phyloP scores from a whole-genome alignment of 148 eudicot species.

The Camellia sinensis region DNA sequence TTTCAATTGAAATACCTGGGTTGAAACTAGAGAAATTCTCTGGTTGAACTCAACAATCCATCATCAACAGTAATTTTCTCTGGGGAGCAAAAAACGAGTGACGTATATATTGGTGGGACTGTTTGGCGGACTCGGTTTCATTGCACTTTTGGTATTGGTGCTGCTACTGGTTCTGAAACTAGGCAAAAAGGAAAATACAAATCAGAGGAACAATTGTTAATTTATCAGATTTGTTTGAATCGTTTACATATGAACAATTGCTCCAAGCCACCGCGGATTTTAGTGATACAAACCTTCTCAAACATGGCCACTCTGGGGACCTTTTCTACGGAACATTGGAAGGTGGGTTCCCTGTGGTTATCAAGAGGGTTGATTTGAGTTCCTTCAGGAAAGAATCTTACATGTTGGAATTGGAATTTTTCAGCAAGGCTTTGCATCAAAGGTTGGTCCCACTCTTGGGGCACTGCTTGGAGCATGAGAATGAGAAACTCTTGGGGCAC shows the following conservation, averaged over 20 bases:
- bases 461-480: slow-evolving; percentile 37
- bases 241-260: slow-evolving; percentile 35
- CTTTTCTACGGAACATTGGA: slow-evolving; percentile 31
- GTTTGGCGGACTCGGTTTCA: slow-evolving; percentile 41
- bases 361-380: slow-evolving; percentile 36
- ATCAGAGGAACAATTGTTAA: slow-evolving; percentile 13
- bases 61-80: no score
- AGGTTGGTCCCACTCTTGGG: slow-evolving; percentile 43
- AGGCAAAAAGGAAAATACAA: slow-evolving; percentile 14
- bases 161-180: slow-evolving; percentile 20
- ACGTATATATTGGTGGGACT: slow-evolving; percentile 31
- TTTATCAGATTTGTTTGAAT: slow-evolving; percentile 21
- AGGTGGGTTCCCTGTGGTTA: slow-evolving; percentile 30
- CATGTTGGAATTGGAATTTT: slow-evolving; percentile 33
- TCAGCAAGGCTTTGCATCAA: slow-evolving; percentile 24
- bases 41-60: no score
- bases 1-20: no score
- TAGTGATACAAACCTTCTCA: slow-evolving; percentile 34
- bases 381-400: slow-evolving; percentile 26
- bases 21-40: no score
- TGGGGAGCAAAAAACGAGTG: slow-evolving; percentile 21
- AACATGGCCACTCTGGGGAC: slow-evolving; percentile 45
- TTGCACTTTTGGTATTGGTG: slow-evolving; percentile 24
- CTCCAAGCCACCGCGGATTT: slow-evolving; percentile 32
- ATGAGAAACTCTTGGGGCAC: slow-evolving; percentile 44